Evolutionary conservation across 1,284 basidiomycete genomes (phyloP), one percentile per base, ranked within the genome.

Genomic region (Malassezia obtusa): DNA sequence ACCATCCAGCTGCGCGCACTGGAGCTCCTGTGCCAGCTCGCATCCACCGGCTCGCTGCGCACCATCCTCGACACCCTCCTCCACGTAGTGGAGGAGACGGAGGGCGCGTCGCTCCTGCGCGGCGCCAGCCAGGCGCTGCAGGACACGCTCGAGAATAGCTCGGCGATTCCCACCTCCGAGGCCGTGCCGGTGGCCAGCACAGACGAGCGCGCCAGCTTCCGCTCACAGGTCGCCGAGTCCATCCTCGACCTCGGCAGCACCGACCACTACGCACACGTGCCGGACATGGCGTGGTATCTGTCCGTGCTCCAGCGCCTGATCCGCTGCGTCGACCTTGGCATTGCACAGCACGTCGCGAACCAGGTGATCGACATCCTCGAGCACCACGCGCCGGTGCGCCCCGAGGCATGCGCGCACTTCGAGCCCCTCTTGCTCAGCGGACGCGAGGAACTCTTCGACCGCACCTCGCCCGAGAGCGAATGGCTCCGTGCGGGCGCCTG

Each of bases 281-380:
- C 80, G 33, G 89, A 96, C 75, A 95, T 96, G 69, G 85, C 91
- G 66, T 99, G 94, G 94, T 94, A 89, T 70, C 78, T 96, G 24
- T 92, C 90, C 8, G 88, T 58, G 3, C 54, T 73, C 1, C 24
- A 71, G 17, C 58, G 94, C 64, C 80, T 98, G 2, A 83, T 87
- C 0, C 87, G 89, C 68, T 80, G 95, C 3, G 44, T 51, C 10
- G 85, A 64, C 78, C 56, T 50, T n/a, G 35, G n/a, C 12, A 33
- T 92, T 30, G 89, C 88, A 0, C 63, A 76, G 0, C 80, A 83
- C 63, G 84, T 94, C 56, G 80, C 84, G 5, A 83, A 86, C 60
- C 85, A 89, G 64, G 77, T 98, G 3, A 82, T 92, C 19, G 92
- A 96, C 67, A 81, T 98, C 19, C 82, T 84, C 1, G 84, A 26